Percentiles rank a stretch among this genome's conserved stretches.
Evolutionary conservation across 352 stramenopile species (phyloP).

Genomic region (Phytophthora meadii): DNA sequence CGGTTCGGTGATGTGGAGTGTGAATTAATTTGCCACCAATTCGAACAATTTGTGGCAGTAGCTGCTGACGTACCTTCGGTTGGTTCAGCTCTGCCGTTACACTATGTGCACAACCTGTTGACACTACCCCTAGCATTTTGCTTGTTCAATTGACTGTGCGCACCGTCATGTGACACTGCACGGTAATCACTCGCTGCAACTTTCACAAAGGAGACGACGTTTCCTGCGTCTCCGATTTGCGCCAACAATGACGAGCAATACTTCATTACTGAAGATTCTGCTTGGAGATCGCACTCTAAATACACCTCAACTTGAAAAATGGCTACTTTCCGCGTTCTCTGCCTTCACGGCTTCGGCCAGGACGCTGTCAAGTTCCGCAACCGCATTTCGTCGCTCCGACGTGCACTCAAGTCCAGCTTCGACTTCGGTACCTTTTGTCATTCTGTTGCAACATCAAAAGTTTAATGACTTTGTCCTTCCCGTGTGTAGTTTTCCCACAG

Average conservation of each 20-base stretch:
- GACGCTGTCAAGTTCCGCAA: constrained; percentile 72
- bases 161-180: constrained; percentile 10
- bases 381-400: constrained; percentile 73
- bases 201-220: constrained; percentile 23
- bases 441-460: too few relatives aligned
- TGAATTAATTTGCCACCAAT: constrained; percentile 6
- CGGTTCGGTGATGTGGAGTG: constrained; percentile 5
- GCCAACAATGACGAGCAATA: not conserved
- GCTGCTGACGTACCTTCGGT: constrained; percentile 4
- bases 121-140: not conserved
- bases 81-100: constrained; percentile 9
- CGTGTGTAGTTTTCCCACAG: constrained; percentile 64
- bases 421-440: constrained; percentile 64
- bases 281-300: not conserved
- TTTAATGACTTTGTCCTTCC: not conserved
- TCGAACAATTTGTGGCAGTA: not conserved
- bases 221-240: too few relatives aligned
- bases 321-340: constrained; percentile 74
- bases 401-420: constrained; percentile 77
- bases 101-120: constrained; percentile 2
- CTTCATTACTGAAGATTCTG: constrained; percentile 34
- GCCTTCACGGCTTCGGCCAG: constrained; percentile 85
- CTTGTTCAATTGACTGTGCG: not conserved
- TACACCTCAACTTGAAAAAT: constrained; percentile 10
- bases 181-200: constrained; percentile 26